Evolutionary conservation across 2,329 filamentous ascomycete genomes (phyloP), one percentile per base, ranked within the genome.

Genomic region (Parastagonospora nodorum): DNA sequence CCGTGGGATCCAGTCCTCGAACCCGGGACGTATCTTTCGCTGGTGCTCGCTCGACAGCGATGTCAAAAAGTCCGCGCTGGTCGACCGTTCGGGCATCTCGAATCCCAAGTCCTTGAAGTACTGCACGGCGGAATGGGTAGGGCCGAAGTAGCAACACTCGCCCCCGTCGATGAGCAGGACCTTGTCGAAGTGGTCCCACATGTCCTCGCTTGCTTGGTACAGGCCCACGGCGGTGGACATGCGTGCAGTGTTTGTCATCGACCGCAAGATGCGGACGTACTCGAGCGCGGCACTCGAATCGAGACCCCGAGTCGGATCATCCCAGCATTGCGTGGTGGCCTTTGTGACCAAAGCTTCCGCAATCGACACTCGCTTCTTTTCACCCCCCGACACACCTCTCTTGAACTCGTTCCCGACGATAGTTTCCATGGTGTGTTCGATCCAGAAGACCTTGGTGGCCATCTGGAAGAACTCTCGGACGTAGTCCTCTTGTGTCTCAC

Each of bases 21-120:
- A 77, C 4, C 75, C 77, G 16, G 58, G 43, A 11, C 59, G 61
- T 8, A 78, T 71, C n/a, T 69, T 44, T 38, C 76, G 71, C 48
- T 78, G 74, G 24, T 66, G 61, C 4, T 75, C 53, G 8, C 71
- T 73, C 1, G 84, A 88, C 50, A 92, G 83, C 1, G 86, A 88
- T 0, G 88, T 92, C 15, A 92, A 72, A 67, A 90, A 92, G 61
- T 92, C 89, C 1, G 83, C 84, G 0, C 83, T 84, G 0, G 86
- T 90, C 14, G 85, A 82, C 5, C 84, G 82, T 7, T 83, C 33
- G 19, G 41, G 77, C 57, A 83, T 88, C 27, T 83, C 61, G 62
- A 89, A 91, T n/a, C 88, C 88, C 66, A 87, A 82, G 8, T 79
- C 72, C 60, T 84, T 82, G 53, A 91, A 90, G 69, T 84, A 91